Conservation (phyloP, 352 stramenopile species). For the Elongisporangium anandrum region DNA sequence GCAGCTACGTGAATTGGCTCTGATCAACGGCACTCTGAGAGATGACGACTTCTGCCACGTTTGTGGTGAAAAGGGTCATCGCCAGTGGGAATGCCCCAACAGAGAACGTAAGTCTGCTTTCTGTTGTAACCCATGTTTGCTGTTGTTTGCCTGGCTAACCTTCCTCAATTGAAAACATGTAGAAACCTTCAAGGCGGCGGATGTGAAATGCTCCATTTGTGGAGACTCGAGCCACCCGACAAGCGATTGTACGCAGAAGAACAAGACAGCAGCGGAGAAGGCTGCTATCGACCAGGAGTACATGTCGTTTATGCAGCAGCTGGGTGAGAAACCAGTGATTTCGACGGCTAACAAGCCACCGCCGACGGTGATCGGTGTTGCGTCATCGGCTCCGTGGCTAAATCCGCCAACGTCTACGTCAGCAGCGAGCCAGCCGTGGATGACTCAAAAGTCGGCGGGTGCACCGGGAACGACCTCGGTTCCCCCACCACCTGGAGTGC, state of each 20-base stretch:
- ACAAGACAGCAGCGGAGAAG: slow-evolving; percentile 62
- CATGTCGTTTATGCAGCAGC: slow-evolving; percentile 83
- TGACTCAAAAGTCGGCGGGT: slow-evolving; percentile 27
- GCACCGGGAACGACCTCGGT: slow-evolving; percentile 19
- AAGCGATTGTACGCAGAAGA: slow-evolving; percentile 94
- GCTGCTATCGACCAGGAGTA: slow-evolving; percentile 84
- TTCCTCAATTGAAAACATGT: slow-evolving; percentile 3
- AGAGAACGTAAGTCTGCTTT: slow-evolving; percentile 61
- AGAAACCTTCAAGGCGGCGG: slow-evolving; percentile 75
- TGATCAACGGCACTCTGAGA: slow-evolving; percentile 98
- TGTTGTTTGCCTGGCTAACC: slow-evolving; percentile 16
- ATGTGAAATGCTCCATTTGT: slow-evolving; percentile 97
- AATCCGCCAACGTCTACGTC: slow-evolving; percentile 37
- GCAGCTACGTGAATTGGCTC: slow-evolving; percentile 96
- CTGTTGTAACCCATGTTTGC: slow-evolving; percentile 30
- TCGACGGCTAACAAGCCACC: slow-evolving; percentile 44
- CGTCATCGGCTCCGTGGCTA: slow-evolving; percentile 52
- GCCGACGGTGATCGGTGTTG: slow-evolving; percentile 13
- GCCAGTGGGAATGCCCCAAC: slow-evolving; percentile 96
- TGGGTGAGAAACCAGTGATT: slow-evolving; percentile 71
- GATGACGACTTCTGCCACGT: slow-evolving; percentile 98
- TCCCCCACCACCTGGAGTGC: slow-evolving; percentile 12
- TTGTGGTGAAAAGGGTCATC: slow-evolving; percentile 98
- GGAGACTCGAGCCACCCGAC: slow-evolving; percentile 97
- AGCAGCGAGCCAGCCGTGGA: slow-evolving; percentile 50